Evolutionary conservation across 2,329 filamentous ascomycete genomes (phyloP), one percentile per base, ranked within the genome.

Genomic region (Fusarium denticulatum): DNA sequence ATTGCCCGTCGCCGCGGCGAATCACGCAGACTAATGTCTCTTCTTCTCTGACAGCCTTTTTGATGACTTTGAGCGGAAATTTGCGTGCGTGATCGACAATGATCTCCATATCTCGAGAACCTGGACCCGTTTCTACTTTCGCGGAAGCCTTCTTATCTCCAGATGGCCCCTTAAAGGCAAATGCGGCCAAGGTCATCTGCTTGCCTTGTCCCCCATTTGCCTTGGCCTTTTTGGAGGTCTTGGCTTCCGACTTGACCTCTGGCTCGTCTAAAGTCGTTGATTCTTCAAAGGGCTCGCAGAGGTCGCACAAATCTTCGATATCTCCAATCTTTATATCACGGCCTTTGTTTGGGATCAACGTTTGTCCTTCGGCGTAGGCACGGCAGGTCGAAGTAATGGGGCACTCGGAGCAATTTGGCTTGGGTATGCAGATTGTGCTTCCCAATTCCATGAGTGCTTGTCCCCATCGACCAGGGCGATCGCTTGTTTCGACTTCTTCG

Each of bases 401-500:
- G 61, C 88, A 90, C 3, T 76, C 75, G 6, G 79, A 79, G 72
- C 90, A 92, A 57, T 87, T 86, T 3, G 90, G 90, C 72, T 87
- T 88, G 1, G 90, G 89, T 12, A 85, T 86, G 73, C 90, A 92
- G 5, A 91, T 78, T 0, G 90, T 92, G 70, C 89, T 91, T 7
- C 90, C 90, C 8, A 92, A 82, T 76, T 92, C 90, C 90, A 92
- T 92, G 32, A 92, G 80, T 2, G 88, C 90, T 76, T 92, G 90
- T 1, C 90, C 90, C 90, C 89, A 91, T 67, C 86, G 80, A 1
- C 89, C 89, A 0, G 90, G 89, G 28, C 86, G 79, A 59, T 88
- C 85, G 60, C 86, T 90, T 20, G 77, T 70, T 28, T 80, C 73
- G 0, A 77, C 76, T 11, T 80, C 77, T 5, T 77, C 72, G 14